These are phyloP conservation scores for Allomyces arbusculus DNA, from an alignment of 192 early-diverging fungal species.

Conservation along the genomic window DNA sequence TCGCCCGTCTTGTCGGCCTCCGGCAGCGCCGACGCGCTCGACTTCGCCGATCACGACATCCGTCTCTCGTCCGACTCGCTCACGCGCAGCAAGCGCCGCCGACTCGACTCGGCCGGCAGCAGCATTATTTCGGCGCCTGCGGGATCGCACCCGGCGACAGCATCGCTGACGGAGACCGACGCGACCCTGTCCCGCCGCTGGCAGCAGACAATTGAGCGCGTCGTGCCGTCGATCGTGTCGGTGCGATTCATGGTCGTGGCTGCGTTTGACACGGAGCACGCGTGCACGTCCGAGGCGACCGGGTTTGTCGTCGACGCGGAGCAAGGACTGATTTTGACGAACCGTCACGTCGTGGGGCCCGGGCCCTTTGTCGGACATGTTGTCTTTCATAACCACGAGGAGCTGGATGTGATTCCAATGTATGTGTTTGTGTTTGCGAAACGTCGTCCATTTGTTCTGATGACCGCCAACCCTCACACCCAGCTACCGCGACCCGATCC, in stretches of 20 bases:
- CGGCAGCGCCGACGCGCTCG: no score
- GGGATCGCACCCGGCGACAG: no score
- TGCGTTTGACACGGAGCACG: conserved; percentile 51
- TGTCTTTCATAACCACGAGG: conserved; percentile 59
- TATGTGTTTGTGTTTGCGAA: conserved; percentile 17
- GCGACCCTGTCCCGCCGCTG: conserved; percentile 24
- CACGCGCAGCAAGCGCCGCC: no score
- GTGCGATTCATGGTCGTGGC: conserved; percentile 53
- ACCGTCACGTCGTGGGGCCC: conserved; percentile 47
- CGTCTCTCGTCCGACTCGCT: no score
- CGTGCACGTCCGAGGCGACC: conserved; percentile 51
- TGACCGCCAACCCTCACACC: no score
- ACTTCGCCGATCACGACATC: no score
- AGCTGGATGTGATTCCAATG: conserved; percentile 48
- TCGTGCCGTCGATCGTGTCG: conserved; percentile 50
- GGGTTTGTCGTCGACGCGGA: conserved; percentile 64
- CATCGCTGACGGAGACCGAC: background rate
- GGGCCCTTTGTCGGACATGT: conserved; percentile 73
- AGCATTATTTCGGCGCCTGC: no score
- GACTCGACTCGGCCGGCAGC: no score
- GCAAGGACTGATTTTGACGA: conserved; percentile 47
- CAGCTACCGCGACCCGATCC: conserved; percentile 32
- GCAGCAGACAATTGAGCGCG: conserved; percentile 44
- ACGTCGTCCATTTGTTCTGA: background rate
- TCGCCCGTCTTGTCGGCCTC: no score